Percentiles rank a stretch among this genome's conserved stretches.
Evolutionary conservation across 768 basidiomycete genomes (phyloP).

Genomic region (Scleroderma bovista): DNA sequence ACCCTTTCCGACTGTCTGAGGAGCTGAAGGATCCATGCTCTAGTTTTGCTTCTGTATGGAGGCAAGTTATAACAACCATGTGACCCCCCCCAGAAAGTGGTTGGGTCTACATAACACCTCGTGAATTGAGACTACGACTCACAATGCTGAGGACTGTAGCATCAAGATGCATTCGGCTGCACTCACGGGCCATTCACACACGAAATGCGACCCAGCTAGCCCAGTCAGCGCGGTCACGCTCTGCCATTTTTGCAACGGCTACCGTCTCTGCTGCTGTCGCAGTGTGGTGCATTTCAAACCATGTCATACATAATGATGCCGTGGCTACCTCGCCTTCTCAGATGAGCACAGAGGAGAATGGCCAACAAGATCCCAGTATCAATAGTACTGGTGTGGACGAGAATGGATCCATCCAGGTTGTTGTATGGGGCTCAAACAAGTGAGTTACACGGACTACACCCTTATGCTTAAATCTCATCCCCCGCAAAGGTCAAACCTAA

Average conservation of each 20-base stretch:
- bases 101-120: background rate
- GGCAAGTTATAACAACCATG: too few relatives aligned
- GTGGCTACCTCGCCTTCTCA: slow-evolving; percentile 4
- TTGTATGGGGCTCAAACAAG: slow-evolving; percentile 78
- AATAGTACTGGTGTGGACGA: slow-evolving; percentile 19
- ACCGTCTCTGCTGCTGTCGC: slow-evolving; percentile 17
- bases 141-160: background rate
- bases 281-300: slow-evolving; percentile 35
- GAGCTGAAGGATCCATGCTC: slow-evolving; percentile 27
- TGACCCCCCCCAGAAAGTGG: slow-evolving; percentile 4
- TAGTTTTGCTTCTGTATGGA: background rate
- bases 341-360: background rate
- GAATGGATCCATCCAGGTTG: slow-evolving; percentile 36
- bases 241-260: slow-evolving; percentile 22
- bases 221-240: slow-evolving; percentile 7
- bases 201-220: slow-evolving; percentile 14
- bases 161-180: background rate
- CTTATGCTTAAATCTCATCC: background rate
- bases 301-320: slow-evolving; percentile 34
- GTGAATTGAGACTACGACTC: too few relatives aligned
- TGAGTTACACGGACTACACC: slow-evolving; percentile 24
- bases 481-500: slow-evolving; percentile 38
- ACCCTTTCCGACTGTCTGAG: slow-evolving; percentile 48
- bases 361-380: slow-evolving; percentile 2
- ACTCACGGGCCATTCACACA: slow-evolving; percentile 24